These are phyloP conservation scores for Neurospora sp. DNA, from an alignment of 495 filamentous ascomycete species.

Conservation along the genomic window DNA sequence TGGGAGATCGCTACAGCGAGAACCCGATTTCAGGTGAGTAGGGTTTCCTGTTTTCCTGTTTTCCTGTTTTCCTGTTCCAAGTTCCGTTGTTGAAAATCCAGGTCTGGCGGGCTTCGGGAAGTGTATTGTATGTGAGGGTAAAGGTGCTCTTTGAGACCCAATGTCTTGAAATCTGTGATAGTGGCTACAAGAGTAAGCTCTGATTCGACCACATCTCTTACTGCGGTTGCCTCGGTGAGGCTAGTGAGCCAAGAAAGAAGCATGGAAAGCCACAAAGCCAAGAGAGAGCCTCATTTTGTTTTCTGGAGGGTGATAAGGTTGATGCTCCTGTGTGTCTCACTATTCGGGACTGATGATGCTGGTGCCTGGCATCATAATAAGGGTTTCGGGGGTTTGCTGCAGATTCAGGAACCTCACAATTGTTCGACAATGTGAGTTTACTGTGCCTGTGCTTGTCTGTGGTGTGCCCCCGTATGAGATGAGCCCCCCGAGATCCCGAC, in stretches of 20 bases:
- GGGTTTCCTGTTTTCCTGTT: background rate
- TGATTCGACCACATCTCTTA: background rate
- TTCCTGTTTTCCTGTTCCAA: background rate
- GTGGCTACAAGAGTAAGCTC: background rate
- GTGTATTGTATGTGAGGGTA: background rate
- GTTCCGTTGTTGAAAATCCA: background rate
- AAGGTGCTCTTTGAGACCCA: background rate
- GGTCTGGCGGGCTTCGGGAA: background rate
- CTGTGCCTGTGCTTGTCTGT: background rate
- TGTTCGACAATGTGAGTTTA: background rate
- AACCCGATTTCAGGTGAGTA: background rate
- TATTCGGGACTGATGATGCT: background rate
- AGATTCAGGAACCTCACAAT: background rate
- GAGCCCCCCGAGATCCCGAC: background rate
- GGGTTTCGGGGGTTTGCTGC: background rate
- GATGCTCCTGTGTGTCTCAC: background rate
- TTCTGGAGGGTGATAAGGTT: background rate
- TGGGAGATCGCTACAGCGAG: background rate
- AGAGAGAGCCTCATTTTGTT: background rate
- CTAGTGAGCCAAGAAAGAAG: background rate
- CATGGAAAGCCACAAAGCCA: background rate
- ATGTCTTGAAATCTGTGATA: background rate
- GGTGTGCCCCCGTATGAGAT: background rate
- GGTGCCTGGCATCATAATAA: background rate
- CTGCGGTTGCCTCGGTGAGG: background rate